Evolutionary conservation across 2,329 filamentous ascomycete genomes (phyloP).

Genomic region (Aureobasidium sp.): DNA sequence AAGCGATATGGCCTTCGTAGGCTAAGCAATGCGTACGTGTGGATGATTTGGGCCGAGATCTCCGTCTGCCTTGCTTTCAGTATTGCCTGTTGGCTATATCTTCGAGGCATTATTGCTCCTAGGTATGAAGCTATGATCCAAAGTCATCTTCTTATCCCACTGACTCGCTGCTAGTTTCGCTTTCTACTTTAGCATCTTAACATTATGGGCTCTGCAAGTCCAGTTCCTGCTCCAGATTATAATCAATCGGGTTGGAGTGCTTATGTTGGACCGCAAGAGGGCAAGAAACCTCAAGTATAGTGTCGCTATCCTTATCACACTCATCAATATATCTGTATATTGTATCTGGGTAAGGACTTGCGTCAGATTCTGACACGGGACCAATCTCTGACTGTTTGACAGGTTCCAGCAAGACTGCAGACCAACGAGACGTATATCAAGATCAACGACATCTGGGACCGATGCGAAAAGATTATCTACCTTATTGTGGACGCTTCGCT

Average conservation of each 20-base stretch:
- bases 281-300: slow-evolving; percentile 30
- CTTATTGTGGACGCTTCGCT: slow-evolving; percentile 32
- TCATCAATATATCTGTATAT: slow-evolving; percentile 25
- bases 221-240: slow-evolving; percentile 30
- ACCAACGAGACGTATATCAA: slow-evolving; percentile 27
- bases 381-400: background rate
- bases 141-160: background rate
- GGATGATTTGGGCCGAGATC: slow-evolving; percentile 45
- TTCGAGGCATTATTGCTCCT: slow-evolving; percentile 19
- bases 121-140: background rate
- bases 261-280: slow-evolving; percentile 16
- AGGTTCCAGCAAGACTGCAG: slow-evolving; percentile 31
- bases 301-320: slow-evolving; percentile 33
- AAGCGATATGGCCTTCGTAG: slow-evolving; percentile 29
- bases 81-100: slow-evolving; percentile 33
- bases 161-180: background rate
- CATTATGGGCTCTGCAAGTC: slow-evolving; percentile 22
- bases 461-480: slow-evolving; percentile 33
- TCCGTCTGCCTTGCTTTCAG: slow-evolving; percentile 38
- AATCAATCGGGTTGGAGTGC: slow-evolving; percentile 31
- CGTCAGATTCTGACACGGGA: background rate
- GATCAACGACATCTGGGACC: slow-evolving; percentile 34
- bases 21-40: slow-evolving; percentile 31
- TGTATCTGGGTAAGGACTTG: slow-evolving; percentile 27
- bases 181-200: slow-evolving; percentile 19